Evolutionary conservation across 2,329 filamentous ascomycete genomes (phyloP), one percentile per base, ranked within the genome.

Genomic region (Fusarium sp.): DNA sequence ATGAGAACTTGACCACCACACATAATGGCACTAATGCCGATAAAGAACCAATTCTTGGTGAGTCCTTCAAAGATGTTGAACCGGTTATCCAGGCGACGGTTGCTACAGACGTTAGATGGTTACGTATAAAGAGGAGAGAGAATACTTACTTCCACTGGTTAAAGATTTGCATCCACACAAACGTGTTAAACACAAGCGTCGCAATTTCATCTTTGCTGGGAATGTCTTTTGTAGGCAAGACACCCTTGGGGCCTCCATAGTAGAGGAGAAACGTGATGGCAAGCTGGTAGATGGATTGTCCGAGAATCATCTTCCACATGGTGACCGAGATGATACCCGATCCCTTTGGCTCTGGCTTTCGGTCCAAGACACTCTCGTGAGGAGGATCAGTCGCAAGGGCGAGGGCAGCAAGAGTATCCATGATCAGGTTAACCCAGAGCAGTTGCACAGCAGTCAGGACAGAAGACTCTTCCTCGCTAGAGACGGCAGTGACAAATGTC

Each of bases 221-320:
- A 6, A 75, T 80, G 10, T 86, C 86, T n/a, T 94, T 87, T 37
- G 78, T 73, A 6, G 78, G 80, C 34, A 74, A 70, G 8, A 82
- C 77, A 13, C 80, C 37, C 79, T 84, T 68, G 83, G 83, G 59
- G 88, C 91, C 35, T 27, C 90, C 94, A 77, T 95, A 98, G 85
- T 95, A 95, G 27, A 98, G 88, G 71, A 96, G 87, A 75, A 98
- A 93, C 0, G 95, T 91, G 58, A 91, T 89, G 25, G 92, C 90
- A 6, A 98, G 90, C 82, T 98, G 95, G 83, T 97, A 98, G 67
- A 98, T 88, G 2, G 95, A 91, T 82, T 98, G 95, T 3, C 95
- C 96, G 52, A 98, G 89, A 72, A 98, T 98, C 96, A 98, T 98
- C 88, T 98, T 98, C 96, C 96, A 97, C 96, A 98, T 98, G 20